Evolutionary conservation across 129 eudicot genomes (phyloP).

Genomic region (Ambrosia artemisiifolia): DNA sequence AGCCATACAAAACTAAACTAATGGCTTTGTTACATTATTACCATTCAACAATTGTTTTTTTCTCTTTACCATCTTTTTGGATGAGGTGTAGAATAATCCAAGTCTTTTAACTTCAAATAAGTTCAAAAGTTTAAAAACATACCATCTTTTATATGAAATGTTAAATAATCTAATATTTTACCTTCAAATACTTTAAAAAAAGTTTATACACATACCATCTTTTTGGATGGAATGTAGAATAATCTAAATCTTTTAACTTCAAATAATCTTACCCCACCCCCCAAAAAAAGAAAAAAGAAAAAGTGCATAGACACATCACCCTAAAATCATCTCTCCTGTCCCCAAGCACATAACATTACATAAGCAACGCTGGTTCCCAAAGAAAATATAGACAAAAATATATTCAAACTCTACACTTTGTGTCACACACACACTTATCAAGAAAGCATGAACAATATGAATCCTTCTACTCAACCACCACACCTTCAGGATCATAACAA

Average conservation of each 20-base stretch:
- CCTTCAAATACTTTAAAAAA: background rate
- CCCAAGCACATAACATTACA: conserved; percentile 20
- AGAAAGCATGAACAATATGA: conserved; percentile 32
- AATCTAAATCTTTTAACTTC: too few relatives aligned
- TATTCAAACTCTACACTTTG: conserved; percentile 7
- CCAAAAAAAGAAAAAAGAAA: background rate
- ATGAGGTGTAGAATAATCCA: too few relatives aligned
- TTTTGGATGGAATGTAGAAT: too few relatives aligned
- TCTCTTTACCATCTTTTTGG: too few relatives aligned
- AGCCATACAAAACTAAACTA: too few relatives aligned
- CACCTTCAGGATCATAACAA: conserved; percentile 26
- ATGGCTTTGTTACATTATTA: too few relatives aligned
- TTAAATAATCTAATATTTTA: too few relatives aligned
- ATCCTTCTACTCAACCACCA: conserved; percentile 24
- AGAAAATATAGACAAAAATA: conserved; percentile 19
- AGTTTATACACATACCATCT: too few relatives aligned
- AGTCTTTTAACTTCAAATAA: background rate
- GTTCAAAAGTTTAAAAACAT: too few relatives aligned
- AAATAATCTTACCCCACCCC: background rate
- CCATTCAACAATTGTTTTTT: too few relatives aligned
- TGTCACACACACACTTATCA: conserved; percentile 19
- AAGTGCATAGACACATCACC: background rate
- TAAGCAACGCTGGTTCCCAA: conserved; percentile 49
- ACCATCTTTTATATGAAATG: too few relatives aligned
- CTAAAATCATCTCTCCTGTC: background rate